These are phyloP conservation scores for Blastobotrys petasosporus DNA, from an alignment of 1,139 yeast genomes.

Conservation along the genomic window DNA sequence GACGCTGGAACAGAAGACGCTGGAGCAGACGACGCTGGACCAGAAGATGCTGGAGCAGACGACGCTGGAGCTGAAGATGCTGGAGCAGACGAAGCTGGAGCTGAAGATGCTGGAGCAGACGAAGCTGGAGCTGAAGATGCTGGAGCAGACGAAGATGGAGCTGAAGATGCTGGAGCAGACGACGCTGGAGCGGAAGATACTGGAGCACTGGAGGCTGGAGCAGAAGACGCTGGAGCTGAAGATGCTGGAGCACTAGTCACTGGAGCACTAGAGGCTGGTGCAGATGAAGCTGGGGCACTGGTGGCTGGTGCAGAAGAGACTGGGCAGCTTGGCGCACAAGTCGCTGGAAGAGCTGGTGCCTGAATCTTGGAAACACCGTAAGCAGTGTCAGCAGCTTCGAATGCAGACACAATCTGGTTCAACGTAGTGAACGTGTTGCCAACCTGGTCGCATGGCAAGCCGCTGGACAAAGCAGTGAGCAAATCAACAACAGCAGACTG, in stretches of 20 bases:
- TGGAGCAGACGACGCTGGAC: constrained; percentile 7
- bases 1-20: constrained; percentile 8
- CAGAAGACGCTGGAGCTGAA: constrained; percentile 8
- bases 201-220: no score
- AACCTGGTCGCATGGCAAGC: constrained; percentile 2
- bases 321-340: constrained; percentile 6
- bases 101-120: constrained; percentile 8
- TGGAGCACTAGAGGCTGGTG: constrained; percentile 11
- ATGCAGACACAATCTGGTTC: constrained; percentile 6
- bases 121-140: constrained; percentile 10
- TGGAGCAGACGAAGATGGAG: constrained; percentile 11
- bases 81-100: constrained; percentile 11
- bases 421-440: constrained; percentile 5
- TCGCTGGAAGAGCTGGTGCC: constrained; percentile 7
- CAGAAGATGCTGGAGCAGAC: constrained; percentile 5
- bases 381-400: constrained; percentile 6
- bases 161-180: constrained; percentile 10
- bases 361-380: background rate
- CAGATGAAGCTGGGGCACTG: background rate
- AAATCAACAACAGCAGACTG: constrained; percentile 5
- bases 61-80: constrained; percentile 11
- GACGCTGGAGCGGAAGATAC: constrained; percentile 2
- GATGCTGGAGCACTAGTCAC: constrained; percentile 6
- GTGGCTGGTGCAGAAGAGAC: constrained; percentile 5
- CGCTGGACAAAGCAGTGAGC: constrained; percentile 4